Evolutionary conservation across 768 basidiomycete species (phyloP), one percentile per base, ranked within the genome.

Genomic region (Tephrocybe rancida): DNA sequence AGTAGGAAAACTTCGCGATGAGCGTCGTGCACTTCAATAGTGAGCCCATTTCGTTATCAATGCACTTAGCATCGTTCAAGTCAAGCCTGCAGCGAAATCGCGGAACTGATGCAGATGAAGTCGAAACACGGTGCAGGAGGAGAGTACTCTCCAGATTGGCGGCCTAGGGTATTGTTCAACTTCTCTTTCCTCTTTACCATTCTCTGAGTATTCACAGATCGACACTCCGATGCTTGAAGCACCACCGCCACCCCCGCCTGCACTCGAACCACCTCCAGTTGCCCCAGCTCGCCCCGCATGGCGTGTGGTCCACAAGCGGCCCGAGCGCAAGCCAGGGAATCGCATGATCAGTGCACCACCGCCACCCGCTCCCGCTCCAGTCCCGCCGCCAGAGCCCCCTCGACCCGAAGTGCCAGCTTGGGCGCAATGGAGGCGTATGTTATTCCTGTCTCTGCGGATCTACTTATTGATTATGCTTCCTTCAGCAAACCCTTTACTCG

Each of bases 341-440:
- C 4, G 35, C 27, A 45, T 27, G 22, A 29, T 42, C 21, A 37
- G 32, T 44, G 37, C 37, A 3, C 49, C 39, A 10, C 8, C 32
- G 8, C 35, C 44, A 3, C 11, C 76, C 1, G 64, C 73, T 0
- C 64, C 69, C 4, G 65, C 73, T 11, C 75, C 72, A 16, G 75
- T 75, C 0, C 73, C 78, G 0, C 66, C 63, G 0, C 72, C 77
- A 1, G 76, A 76, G 10, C 77, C 78, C 0, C 74, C 81, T 0
- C 79, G 81, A 61, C 77, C 80, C 0, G 78, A 80, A 30, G 18
- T 83, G 25, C 88, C 89, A n/a, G 82, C 90, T 1, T 92, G 90
- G 90, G 83, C 90, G 0, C 88, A 91, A 61, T 92, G 90, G 90
- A 78, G 85, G 75, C 90, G 90, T 92, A 65, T 48, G 83, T 77